Base-by-base conservation (phyloP, 306 rosid genomes). In the Arachis hypogaea region DNA sequence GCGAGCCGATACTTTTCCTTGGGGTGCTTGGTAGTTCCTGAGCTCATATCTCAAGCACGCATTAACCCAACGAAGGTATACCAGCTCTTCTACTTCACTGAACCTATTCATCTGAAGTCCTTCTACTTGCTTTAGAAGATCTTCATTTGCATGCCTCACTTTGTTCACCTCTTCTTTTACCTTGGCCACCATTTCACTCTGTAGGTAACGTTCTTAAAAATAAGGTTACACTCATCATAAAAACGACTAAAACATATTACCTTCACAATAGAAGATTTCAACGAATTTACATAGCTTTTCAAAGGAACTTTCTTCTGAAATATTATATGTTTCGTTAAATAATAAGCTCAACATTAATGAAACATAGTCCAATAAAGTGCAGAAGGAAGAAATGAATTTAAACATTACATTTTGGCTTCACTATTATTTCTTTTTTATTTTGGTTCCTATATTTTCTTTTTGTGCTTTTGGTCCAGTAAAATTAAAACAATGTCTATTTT, bases 51-150 rank as follows among this genome's bases (percentile, higher is more conserved):
- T 86, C 87, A 94, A 79, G 75, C 99, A 94, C 45, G 99, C 99
- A 54, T 94, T 94, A 75, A 92, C 91, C 99, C 99, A 94, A 56
- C 99, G 95, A 69, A 94, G 96, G 82, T 94, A 92, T 56, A 94
- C 97, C 62, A 94, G 88, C 84, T 94, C 97, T 88, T 94, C 99
- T 63, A 94, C 97, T 83, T 94, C 99, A 74, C 93, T 83, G 59
- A 94, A 94, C 65, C 96, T 82, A 56, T 92, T 92, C 81, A 92
- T 84, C 80, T 94, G 99, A 68, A 92, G 96, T 64, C 95, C 96
- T 85, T 94, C 99, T 76, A 94, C 95, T 82, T 92, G 99, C 89
- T 88, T 92, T 57, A 51, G 80, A 67, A 94, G 89, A 77, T 92
- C 96, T 82, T 94, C 97, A 59, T 92, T 94, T 28, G 86, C 83